Base-by-base conservation (phyloP, 305 asterid species). In the Rubia peregrina region DNA sequence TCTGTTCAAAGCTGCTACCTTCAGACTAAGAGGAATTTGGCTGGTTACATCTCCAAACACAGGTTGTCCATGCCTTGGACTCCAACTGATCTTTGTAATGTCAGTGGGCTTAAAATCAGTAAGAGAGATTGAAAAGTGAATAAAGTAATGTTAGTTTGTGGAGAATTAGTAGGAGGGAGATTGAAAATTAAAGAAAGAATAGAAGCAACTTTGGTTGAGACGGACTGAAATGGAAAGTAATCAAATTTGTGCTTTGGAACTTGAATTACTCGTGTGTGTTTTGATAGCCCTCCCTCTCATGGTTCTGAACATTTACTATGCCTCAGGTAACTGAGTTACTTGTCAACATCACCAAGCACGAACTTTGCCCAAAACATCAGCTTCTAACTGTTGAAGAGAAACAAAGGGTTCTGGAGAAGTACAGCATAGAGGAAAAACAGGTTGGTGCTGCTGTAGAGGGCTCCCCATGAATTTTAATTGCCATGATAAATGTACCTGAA, bases 341-440 rank as follows among this genome's bases (percentile, higher is more conserved):
- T 33, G 36, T 33, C 36, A 33, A 33, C 36, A 33, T 33, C 36
- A 2, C 36, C 36, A 33, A 33, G 36, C 36, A 33, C 5, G 36
- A 33, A 33, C 2, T 33, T 0, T 3, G 36, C 5, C 36, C 36
- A 33, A 33, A 33, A 4, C 36, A 33, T 33, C 36, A 3, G 36
- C 5, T 33, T 33, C 5, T 33, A 33, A 33, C 36, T 3, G 36
- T 33, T 33, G 36, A 33, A 33, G 36, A 33, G 36, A 33, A 33
- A 33, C 36, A 33, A 33, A 33, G 36, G 36, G 0, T 33, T 33
- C 36, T 33, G 36, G 36, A 33, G 77, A 81, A 90, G 80, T 87
- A 81, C 79, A 89, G 79, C 81, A 72, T 92, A 78, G 87, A 84
- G 59, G 98, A 87, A 83, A 86, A 88, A 69, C 97, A 90, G 97